A percentile compares a stretch with the other conserved stretches of the same genome.
Conservation (phyloP, 257 asterid genomes). For the Fraxinus anomala region DNA sequence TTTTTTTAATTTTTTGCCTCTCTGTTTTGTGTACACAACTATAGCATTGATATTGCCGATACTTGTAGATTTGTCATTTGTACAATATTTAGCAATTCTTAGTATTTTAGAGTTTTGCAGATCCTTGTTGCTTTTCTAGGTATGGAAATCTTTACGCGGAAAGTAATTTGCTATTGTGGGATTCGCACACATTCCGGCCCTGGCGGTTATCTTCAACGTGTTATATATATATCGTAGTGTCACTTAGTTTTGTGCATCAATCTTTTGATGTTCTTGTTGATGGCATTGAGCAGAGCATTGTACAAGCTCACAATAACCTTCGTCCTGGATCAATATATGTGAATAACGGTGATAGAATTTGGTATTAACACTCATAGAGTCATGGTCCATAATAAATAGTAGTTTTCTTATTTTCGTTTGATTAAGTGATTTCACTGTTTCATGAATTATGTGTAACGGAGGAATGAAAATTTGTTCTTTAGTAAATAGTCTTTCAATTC, state of each 20-base stretch:
- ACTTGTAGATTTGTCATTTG: no score
- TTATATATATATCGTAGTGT: conserved; percentile 82
- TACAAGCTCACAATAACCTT: conserved; percentile 62
- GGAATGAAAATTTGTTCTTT: no score
- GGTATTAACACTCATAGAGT: no score
- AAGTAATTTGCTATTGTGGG: no score
- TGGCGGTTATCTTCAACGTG: no score
- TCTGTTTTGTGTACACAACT: neutral
- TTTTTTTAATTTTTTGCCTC: neutral
- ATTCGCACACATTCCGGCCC: no score
- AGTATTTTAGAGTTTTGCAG: neutral
- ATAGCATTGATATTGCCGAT: neutral
- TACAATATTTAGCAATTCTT: neutral
- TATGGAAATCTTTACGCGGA: no score
- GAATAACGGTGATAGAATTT: conserved; percentile 37
- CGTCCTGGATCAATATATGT: conserved; percentile 55
- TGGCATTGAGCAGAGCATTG: conserved; percentile 53
- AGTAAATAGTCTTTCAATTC: neutral
- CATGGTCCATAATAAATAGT: no score
- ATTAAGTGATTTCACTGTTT: neutral
- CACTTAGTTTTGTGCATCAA: conserved; percentile 67
- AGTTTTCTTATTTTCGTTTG: neutral
- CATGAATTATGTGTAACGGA: no score
- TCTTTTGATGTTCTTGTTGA: conserved; percentile 55
- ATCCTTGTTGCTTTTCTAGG: no score